Evolutionary conservation across 768 basidiomycete species (phyloP), one percentile per base, ranked within the genome.

Genomic region (Chalciporus chontae): DNA sequence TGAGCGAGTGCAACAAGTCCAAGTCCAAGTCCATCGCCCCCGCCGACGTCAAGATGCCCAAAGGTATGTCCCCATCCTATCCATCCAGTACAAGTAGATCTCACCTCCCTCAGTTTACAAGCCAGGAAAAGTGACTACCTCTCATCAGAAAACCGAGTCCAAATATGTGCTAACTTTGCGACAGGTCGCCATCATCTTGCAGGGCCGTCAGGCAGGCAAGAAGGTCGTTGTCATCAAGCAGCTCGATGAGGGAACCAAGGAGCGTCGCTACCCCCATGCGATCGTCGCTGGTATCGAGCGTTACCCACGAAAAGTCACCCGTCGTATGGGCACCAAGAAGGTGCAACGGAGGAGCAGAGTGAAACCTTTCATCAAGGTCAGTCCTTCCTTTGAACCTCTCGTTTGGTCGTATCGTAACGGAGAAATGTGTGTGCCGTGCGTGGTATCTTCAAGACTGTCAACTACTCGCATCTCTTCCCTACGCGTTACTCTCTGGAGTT

Each of bases 221-320:
- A 99, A 99, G 80, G 95, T 97, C 60, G 95, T 99, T 54, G 90
- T 98, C 59, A 93, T 99, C 74, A 96, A 94, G 76, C 95, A 97
- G 73, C 69, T 85, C 55, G 96, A 99, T 69, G 96, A 98, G 70
- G 94, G 94, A 37, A 92, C 87, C 61, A 97, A 97, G 76, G 92
- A 94, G 61, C 81, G 91, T 56, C 91, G 87, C 49, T 99, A 96
- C 77, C 90, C 95, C 58, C 94, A 99, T 71, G 96, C 96, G 62
- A 86, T 99, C 67, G 95, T 98, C 67, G 96, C 94, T 51, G 96
- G 96, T 59, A 83, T 99, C 69, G 95, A 99, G 78, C 84, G 94
- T 60, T 97, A 96, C 84, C 96, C 96, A 15, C 78, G 89, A 69
- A 98, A 98, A 78, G 95, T 98, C 61, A 96, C 92, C 60, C 88